phyloP scores from a whole-genome alignment of 129 eudicot genomes.

The Pseudognaphalium luteoalbum region DNA sequence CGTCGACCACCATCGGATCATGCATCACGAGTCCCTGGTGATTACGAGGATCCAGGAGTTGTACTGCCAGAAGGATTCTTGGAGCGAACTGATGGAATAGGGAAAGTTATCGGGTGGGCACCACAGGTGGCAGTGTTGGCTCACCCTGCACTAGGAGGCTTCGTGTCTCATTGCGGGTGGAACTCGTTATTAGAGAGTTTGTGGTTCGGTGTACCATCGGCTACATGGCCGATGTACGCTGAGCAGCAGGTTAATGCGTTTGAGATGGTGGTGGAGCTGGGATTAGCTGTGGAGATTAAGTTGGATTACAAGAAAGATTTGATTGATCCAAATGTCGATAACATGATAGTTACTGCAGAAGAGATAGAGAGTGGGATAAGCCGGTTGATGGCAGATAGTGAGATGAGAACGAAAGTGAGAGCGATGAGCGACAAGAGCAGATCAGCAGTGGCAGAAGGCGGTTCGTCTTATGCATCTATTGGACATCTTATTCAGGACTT shows the following conservation, averaged over 20 bases:
- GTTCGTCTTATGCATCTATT: constrained; percentile 42
- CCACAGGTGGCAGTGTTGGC: constrained; percentile 56
- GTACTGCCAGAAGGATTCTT: constrained; percentile 49
- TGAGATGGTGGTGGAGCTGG: constrained; percentile 49
- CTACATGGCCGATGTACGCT: constrained; percentile 43
- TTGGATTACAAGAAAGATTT: constrained; percentile 37
- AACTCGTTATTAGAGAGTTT: constrained; percentile 62
- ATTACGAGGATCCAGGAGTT: constrained; percentile 28
- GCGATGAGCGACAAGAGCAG: constrained; percentile 42
- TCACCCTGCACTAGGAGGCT: constrained; percentile 53
- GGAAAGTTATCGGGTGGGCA: constrained; percentile 67
- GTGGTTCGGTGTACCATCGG: constrained; percentile 55
- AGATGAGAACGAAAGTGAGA: constrained; percentile 23
- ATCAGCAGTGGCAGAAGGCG: constrained; percentile 41
- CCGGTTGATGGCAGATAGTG: constrained; percentile 33
- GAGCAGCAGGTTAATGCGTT: constrained; percentile 56
- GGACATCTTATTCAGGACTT: constrained; percentile 29
- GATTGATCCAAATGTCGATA: background rate
- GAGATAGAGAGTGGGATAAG: constrained; percentile 42
- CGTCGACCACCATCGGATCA: constrained; percentile 22
- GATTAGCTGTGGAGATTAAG: constrained; percentile 45
- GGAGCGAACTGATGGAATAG: constrained; percentile 44
- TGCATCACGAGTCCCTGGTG: constrained; percentile 2
- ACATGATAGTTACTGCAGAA: constrained; percentile 20
- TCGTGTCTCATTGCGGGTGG: constrained; percentile 67